Conservation (phyloP, 495 filamentous ascomycete species). For the Penicillium longicatenatum region DNA sequence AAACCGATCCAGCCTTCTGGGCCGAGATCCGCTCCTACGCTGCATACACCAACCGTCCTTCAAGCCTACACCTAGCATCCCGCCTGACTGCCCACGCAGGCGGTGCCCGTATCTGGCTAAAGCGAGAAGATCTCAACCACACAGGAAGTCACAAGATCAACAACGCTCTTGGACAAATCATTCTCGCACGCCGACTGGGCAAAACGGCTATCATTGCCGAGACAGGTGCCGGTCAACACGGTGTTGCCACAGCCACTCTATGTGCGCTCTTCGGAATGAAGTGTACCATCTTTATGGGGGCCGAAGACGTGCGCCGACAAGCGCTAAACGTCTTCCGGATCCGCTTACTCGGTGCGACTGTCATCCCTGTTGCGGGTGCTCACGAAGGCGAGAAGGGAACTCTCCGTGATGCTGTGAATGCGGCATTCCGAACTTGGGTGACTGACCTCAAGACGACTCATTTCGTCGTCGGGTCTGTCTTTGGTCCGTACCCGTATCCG, state of each 20-base stretch:
- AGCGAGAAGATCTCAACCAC: slow-evolving; percentile 93
- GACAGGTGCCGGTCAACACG: slow-evolving; percentile 96
- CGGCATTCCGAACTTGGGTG: slow-evolving; percentile 89
- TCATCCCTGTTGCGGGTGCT: slow-evolving; percentile 65
- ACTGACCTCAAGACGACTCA: slow-evolving; percentile 87
- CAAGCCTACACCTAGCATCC: slow-evolving; percentile 52
- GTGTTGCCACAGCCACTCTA: slow-evolving; percentile 92
- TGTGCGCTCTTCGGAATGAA: slow-evolving; percentile 96
- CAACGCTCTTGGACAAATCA: slow-evolving; percentile 88
- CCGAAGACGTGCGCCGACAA: slow-evolving; percentile 93
- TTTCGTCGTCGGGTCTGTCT: slow-evolving; percentile 95
- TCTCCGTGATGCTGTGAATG: slow-evolving; percentile 92
- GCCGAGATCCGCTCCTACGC: slow-evolving; percentile 3
- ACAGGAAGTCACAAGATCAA: slow-evolving; percentile 93
- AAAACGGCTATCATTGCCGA: slow-evolving; percentile 97
- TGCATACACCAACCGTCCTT: slow-evolving; percentile 4
- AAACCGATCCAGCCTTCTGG: slow-evolving; percentile 6
- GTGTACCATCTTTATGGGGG: slow-evolving; percentile 96
- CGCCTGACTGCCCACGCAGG: slow-evolving; percentile 85
- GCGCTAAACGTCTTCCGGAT: slow-evolving; percentile 96
- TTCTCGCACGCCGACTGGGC: slow-evolving; percentile 78
- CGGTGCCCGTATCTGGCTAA: slow-evolving; percentile 94
- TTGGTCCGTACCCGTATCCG: slow-evolving; percentile 94
- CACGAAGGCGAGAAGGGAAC: slow-evolving; percentile 77
- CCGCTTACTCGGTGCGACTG: slow-evolving; percentile 85